Conservation (phyloP, 805 yeast genomes). For the Candida railenensis region DNA sequence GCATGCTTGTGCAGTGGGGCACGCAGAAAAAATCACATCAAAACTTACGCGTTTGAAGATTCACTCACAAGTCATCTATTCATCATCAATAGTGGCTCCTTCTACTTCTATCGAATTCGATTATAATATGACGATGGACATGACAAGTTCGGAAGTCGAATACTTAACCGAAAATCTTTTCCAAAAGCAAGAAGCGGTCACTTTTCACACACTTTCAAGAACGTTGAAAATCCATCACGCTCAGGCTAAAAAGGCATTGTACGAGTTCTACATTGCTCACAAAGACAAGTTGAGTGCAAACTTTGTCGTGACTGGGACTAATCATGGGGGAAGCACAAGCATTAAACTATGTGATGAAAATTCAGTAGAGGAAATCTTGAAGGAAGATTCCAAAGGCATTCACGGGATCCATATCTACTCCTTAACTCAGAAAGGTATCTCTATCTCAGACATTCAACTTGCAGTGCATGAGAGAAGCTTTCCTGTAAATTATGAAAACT, state of each 20-base stretch:
- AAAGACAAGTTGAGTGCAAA: constrained; percentile 36
- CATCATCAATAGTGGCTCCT: too few relatives aligned
- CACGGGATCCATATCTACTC: constrained; percentile 40
- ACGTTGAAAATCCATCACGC: constrained; percentile 34
- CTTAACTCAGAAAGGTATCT: constrained; percentile 17
- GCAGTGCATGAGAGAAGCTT: constrained; percentile 15
- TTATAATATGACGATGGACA: constrained; percentile 32
- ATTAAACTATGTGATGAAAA: constrained; percentile 23
- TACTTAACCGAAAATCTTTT: constrained; percentile 27
- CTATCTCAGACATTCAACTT: constrained; percentile 13
- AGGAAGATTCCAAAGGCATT: constrained; percentile 12
- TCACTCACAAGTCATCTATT: too few relatives aligned
- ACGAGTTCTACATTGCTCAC: constrained; percentile 36
- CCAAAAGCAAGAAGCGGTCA: constrained; percentile 26
- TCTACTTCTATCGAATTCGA: too few relatives aligned
- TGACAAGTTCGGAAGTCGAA: constrained; percentile 25
- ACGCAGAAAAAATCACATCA: too few relatives aligned
- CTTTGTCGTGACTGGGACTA: constrained; percentile 41
- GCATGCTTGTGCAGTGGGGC: not conserved
- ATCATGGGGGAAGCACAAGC: constrained; percentile 11
- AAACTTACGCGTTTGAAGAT: constrained; percentile 1
- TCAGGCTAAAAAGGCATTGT: constrained; percentile 39
- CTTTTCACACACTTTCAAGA: constrained; percentile 43
- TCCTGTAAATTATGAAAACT: constrained; percentile 12
- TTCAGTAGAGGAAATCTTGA: constrained; percentile 25